Conservation (phyloP, 306 rosid species). For the apple (Malus domestica) region ASM211411v1 NC_041803.1:6272001-6272500, state of each 20-base stretch:
- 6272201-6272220: background rate
- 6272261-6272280: background rate
- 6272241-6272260: conserved; percentile 5
- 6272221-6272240: conserved; percentile 9
- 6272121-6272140: conserved; percentile 1
- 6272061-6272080: conserved; percentile 12
- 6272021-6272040: background rate
- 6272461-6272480: background rate
- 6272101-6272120: background rate
- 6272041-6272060: conserved; percentile 11
- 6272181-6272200: conserved; percentile 15
- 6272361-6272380: background rate
- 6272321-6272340: background rate
- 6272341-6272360: conserved; percentile 13
- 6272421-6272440: background rate
- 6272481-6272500: background rate
- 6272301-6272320: conserved; percentile 10
- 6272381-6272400: conserved; percentile 10
- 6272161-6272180: background rate
- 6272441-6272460: conserved; percentile 12
- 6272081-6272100: background rate
- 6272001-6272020: background rate
- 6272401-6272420: no score
- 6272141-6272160: conserved; percentile 11
- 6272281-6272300: conserved; percentile 7